phyloP scores from a whole-genome alignment of 2,329 filamentous ascomycete genomes.

The Aspergillus sp. region DNA sequence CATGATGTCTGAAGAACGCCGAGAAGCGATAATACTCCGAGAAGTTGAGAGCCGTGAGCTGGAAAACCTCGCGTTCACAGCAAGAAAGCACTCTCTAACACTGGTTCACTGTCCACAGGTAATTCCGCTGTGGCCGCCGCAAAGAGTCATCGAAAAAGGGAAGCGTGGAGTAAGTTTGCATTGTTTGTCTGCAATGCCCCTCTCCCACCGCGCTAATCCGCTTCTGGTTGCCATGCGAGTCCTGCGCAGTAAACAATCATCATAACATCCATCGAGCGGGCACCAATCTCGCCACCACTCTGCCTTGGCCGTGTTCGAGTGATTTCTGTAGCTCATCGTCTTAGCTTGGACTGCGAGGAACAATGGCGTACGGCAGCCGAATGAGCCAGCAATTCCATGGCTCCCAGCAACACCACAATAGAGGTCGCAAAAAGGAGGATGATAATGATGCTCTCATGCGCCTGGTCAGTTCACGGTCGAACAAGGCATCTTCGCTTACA shows the following conservation, averaged over 20 bases:
- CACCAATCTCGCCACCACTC: conserved; percentile 1
- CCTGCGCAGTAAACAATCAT: conserved; percentile 39
- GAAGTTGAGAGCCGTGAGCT: conserved; percentile 17
- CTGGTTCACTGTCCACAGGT: conserved; percentile 2
- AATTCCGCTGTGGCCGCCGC: background rate
- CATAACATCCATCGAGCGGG: conserved; percentile 25
- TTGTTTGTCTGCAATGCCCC: conserved; percentile 33
- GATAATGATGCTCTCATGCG: conserved; percentile 61
- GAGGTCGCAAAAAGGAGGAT: conserved; percentile 57
- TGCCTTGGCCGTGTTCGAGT: background rate
- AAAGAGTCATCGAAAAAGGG: conserved; percentile 30
- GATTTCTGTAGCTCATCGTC: background rate
- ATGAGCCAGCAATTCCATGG: conserved; percentile 56
- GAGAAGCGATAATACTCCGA: background rate
- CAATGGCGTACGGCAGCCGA: conserved; percentile 54
- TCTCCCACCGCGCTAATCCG: conserved; percentile 33
- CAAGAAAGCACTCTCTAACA: background rate
- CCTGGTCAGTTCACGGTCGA: conserved; percentile 46
- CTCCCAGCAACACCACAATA: conserved; percentile 48
- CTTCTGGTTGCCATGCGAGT: conserved; percentile 29
- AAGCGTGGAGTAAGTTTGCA: conserved; percentile 34
- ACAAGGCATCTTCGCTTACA: background rate
- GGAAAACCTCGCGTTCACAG: background rate
- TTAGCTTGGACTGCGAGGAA: background rate
- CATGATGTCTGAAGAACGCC: conserved; percentile 26